Evolutionary conservation across 2,329 filamentous ascomycete species (phyloP).

Genomic region (Fusarium decemcellulare): DNA sequence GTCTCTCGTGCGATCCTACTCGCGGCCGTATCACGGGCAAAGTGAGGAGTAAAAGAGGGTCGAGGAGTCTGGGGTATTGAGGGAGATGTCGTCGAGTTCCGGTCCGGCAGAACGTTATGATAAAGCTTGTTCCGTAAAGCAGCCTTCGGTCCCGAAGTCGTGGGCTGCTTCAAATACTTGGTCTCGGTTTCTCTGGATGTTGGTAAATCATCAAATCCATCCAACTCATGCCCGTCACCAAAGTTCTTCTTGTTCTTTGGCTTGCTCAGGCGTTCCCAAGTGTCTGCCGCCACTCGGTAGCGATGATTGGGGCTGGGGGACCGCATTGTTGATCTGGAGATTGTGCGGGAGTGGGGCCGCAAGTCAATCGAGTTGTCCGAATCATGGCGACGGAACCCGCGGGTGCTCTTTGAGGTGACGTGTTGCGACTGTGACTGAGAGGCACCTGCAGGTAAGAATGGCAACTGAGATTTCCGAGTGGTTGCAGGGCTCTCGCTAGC

Average conservation of each 20-base stretch:
- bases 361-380: slow-evolving; percentile 78
- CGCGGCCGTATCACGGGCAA: slow-evolving; percentile 76
- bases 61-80: slow-evolving; percentile 69
- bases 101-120: slow-evolving; percentile 68
- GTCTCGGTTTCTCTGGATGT: slow-evolving; percentile 88
- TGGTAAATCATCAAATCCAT: slow-evolving; percentile 94
- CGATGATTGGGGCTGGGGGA: slow-evolving; percentile 71
- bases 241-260: slow-evolving; percentile 74
- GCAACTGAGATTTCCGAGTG: slow-evolving; percentile 73
- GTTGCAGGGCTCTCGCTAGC: slow-evolving; percentile 65
- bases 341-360: slow-evolving; percentile 69
- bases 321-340: slow-evolving; percentile 71
- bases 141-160: slow-evolving; percentile 77
- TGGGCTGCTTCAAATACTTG: slow-evolving; percentile 85
- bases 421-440: slow-evolving; percentile 85
- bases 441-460: slow-evolving; percentile 85
- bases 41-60: slow-evolving; percentile 69
- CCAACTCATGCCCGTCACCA: slow-evolving; percentile 92
- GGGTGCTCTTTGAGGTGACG: slow-evolving; percentile 77
- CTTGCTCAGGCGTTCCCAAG: slow-evolving; percentile 79
- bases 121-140: slow-evolving; percentile 69
- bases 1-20: slow-evolving; percentile 77
- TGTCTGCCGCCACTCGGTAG: slow-evolving; percentile 61
- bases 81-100: slow-evolving; percentile 67
- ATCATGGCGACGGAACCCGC: slow-evolving; percentile 84